A percentile compares a stretch with the other conserved stretches of the same genome.
phyloP scores from a whole-genome alignment of 108 stramenopile genomes.

The Mediolabrus comicus region DNA sequence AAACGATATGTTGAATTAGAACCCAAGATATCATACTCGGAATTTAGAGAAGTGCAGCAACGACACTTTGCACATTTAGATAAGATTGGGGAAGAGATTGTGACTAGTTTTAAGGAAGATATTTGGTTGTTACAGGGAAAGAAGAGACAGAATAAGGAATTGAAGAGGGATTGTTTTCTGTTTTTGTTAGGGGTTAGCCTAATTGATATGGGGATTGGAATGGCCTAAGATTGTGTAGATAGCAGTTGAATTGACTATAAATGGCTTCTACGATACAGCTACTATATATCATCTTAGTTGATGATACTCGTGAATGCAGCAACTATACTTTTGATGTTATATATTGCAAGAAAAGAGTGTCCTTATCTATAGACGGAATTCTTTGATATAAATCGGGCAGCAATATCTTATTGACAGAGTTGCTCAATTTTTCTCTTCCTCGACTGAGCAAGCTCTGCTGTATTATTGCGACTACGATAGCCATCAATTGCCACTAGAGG shows the following conservation, averaged over 20 bases:
- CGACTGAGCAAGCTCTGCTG: background rate
- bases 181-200: conserved; percentile 74
- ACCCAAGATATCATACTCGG: conserved; percentile 79
- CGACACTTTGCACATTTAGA: conserved; percentile 82
- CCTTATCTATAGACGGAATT: too few relatives aligned
- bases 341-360: too few relatives aligned
- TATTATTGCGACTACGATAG: background rate
- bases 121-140: conserved; percentile 81
- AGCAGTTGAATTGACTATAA: too few relatives aligned
- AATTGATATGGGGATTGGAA: conserved; percentile 39
- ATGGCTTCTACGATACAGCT: too few relatives aligned
- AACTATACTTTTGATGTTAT: too few relatives aligned
- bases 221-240: too few relatives aligned
- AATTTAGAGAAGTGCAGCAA: conserved; percentile 79
- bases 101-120: conserved; percentile 79
- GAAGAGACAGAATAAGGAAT: conserved; percentile 67
- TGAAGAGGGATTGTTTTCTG: conserved; percentile 60
- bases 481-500: background rate
- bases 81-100: conserved; percentile 68
- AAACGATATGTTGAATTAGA: conserved; percentile 88
- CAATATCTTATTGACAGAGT: too few relatives aligned
- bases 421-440: background rate
- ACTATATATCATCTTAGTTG: too few relatives aligned
- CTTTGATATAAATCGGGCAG: too few relatives aligned
- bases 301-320: too few relatives aligned